A percentile compares a stretch with the other conserved stretches of the same genome.
Evolutionary conservation across 192 early-diverging fungal species (phyloP).

Genomic region (Backusella macrospora): DNA sequence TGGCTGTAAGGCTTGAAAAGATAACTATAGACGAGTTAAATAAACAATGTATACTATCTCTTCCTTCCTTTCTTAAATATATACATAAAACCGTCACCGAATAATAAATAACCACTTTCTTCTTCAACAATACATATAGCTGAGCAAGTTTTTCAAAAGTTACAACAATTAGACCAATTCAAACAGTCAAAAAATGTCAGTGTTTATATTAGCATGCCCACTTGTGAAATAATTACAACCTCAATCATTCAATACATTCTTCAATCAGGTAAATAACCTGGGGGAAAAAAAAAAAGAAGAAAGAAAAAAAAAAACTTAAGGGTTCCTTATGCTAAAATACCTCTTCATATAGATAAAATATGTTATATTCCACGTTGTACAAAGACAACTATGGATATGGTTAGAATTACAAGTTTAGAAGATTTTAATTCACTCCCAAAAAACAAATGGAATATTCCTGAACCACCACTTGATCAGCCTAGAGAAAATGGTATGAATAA

Average conservation of each 20-base stretch:
- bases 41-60: not conserved
- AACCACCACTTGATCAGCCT: constrained; percentile 53
- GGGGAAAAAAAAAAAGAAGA: not conserved
- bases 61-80: not conserved
- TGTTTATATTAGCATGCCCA: constrained; percentile 56
- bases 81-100: not conserved
- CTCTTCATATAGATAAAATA: constrained; percentile 42
- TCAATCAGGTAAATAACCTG: constrained; percentile 37
- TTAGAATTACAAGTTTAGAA: constrained; percentile 58
- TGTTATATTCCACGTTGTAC: constrained; percentile 60
- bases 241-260: constrained; percentile 52
- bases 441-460: constrained; percentile 73
- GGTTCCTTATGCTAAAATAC: not conserved
- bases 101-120: no score
- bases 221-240: constrained; percentile 52
- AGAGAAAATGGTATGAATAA: constrained; percentile 57
- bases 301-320: not conserved
- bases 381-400: constrained; percentile 65
- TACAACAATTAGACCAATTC: constrained; percentile 40
- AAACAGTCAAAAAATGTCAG: constrained; percentile 49
- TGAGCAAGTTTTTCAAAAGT: constrained; percentile 29
- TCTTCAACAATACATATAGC: constrained; percentile 18
- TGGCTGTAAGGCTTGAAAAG: constrained; percentile 8
- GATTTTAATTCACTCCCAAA: constrained; percentile 62
- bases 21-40: not conserved